phyloP scores from a whole-genome alignment of 257 asterid genomes.

The Coffea eugenioides region DNA sequence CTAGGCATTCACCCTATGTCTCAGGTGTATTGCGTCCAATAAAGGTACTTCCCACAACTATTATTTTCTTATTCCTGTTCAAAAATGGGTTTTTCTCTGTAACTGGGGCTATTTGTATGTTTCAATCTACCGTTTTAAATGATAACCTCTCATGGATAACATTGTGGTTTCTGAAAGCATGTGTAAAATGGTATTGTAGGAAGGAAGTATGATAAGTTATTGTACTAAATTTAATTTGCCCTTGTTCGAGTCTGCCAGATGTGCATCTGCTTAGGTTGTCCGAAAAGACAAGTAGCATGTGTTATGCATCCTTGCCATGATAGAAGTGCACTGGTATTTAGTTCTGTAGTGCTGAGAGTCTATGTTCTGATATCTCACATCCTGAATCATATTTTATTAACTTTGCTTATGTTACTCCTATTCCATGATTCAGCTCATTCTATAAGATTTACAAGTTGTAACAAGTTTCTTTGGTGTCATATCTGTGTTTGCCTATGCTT shows the following conservation, averaged over 20 bases:
- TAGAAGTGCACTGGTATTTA: neutral
- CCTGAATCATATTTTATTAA: neutral
- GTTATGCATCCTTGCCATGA: too few relatives aligned
- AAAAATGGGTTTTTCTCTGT: neutral
- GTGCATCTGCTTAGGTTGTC: too few relatives aligned
- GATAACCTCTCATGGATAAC: neutral
- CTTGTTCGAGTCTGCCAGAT: too few relatives aligned
- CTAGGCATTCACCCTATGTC: conserved; percentile 89
- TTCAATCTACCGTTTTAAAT: too few relatives aligned
- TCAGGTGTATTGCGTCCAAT: conserved; percentile 79
- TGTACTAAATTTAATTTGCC: too few relatives aligned
- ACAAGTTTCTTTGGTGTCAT: too few relatives aligned
- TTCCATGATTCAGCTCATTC: neutral
- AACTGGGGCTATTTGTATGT: too few relatives aligned
- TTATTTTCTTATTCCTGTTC: neutral
- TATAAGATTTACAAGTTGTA: neutral
- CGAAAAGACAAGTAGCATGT: too few relatives aligned
- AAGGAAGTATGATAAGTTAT: neutral
- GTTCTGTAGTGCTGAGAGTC: neutral
- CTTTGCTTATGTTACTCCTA: neutral
- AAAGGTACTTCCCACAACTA: conserved; percentile 47
- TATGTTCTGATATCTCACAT: neutral
- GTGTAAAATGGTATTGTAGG: neutral
- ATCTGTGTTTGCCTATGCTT: neutral
- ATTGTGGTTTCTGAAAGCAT: neutral